Conservation (phyloP, 306 rosid species). For the Canavalia ensiformis region DNA sequence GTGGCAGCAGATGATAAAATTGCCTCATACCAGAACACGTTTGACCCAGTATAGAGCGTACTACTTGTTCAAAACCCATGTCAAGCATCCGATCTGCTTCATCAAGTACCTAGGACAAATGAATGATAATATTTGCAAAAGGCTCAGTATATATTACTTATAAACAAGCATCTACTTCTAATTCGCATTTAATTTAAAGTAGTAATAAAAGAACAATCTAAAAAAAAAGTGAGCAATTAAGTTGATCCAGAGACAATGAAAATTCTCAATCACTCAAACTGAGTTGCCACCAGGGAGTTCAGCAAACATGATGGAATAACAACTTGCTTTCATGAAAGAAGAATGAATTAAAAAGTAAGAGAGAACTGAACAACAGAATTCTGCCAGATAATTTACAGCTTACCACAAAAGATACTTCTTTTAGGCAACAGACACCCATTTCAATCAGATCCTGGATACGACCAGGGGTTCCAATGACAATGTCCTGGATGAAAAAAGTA, state of each 20-base stretch:
- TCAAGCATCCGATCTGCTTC: slow-evolving; percentile 99
- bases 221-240: too few relatives aligned
- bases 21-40: slow-evolving; percentile 73
- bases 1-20: slow-evolving; percentile 10
- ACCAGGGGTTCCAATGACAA: slow-evolving; percentile 97
- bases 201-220: too few relatives aligned
- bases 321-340: neutral
- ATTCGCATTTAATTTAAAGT: slow-evolving; percentile 1
- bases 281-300: neutral
- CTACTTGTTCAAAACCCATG: slow-evolving; percentile 95
- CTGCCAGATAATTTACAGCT: slow-evolving; percentile 42
- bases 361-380: slow-evolving; percentile 33
- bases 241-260: too few relatives aligned
- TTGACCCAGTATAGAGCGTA: slow-evolving; percentile 87
- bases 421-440: slow-evolving; percentile 79
- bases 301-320: neutral
- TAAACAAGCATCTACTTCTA: slow-evolving; percentile 16
- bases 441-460: slow-evolving; percentile 93
- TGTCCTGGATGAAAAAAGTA: slow-evolving; percentile 63
- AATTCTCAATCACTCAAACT: neutral
- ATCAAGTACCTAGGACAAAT: slow-evolving; percentile 80
- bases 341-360: slow-evolving; percentile 8
- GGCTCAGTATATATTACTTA: slow-evolving; percentile 10
- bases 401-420: slow-evolving; percentile 92
- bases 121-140: slow-evolving; percentile 19